phyloP scores from a whole-genome alignment of 768 basidiomycete species.

The Udeniomyces megalosporus region DNA sequence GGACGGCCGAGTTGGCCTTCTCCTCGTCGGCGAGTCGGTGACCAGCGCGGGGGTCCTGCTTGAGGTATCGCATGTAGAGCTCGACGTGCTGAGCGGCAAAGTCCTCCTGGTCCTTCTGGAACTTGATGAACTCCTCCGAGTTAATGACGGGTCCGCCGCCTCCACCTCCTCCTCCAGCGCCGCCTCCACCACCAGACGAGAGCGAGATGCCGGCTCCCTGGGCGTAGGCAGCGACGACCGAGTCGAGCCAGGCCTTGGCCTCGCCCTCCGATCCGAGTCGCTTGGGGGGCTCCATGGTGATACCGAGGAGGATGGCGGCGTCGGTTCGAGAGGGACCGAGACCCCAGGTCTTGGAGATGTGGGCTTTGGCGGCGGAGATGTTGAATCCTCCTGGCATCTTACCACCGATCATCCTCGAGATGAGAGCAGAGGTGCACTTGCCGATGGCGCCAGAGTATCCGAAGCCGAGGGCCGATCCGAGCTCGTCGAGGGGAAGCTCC shows the following conservation, averaged over 20 bases:
- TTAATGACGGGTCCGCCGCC: conserved; percentile 78
- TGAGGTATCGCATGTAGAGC: conserved; percentile 90
- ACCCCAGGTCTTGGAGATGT: conserved; percentile 88
- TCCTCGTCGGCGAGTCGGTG: conserved; percentile 77
- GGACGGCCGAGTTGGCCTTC: conserved; percentile 49
- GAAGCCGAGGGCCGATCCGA: conserved; percentile 63
- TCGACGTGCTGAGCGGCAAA: conserved; percentile 89
- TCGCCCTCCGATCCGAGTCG: conserved; percentile 79
- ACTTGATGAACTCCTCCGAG: conserved; percentile 94
- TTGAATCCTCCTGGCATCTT: conserved; percentile 99
- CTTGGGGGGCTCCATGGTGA: conserved; percentile 86
- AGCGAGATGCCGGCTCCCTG: conserved; percentile 76
- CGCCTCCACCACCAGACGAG: conserved; percentile 47
- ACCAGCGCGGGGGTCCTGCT: conserved; percentile 79
- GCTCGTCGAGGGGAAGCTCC: conserved; percentile 88
- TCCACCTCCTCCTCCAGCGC: conserved; percentile 42
- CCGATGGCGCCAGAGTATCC: conserved; percentile 77
- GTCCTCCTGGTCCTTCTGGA: conserved; percentile 80
- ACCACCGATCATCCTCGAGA: conserved; percentile 77
- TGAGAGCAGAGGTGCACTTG: conserved; percentile 78
- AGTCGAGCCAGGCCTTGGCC: conserved; percentile 84
- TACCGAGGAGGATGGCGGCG: conserved; percentile 72
- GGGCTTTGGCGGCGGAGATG: conserved; percentile 67
- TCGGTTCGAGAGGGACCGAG: conserved; percentile 81
- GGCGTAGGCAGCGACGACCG: conserved; percentile 67